Evolutionary conservation across 108 stramenopile species (phyloP).

Genomic region (Schizochytrium sp.): DNA sequence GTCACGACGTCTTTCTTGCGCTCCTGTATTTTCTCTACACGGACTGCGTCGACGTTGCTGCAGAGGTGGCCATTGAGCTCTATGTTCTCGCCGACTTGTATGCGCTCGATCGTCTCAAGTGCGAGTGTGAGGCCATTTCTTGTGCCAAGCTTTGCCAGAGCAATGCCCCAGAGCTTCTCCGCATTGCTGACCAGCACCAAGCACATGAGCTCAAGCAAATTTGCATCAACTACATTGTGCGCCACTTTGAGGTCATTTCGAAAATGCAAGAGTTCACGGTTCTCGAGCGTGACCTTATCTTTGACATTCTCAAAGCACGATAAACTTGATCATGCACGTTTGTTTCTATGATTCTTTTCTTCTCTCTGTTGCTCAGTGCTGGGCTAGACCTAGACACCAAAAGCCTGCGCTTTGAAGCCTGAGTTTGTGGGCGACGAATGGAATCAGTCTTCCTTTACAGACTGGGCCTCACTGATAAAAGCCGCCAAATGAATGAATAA

Average conservation of each 20-base stretch:
- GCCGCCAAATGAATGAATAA: too few species aligned
- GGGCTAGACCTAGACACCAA: too few species aligned
- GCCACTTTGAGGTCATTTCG: constrained; percentile 84
- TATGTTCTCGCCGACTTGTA: constrained; percentile 90
- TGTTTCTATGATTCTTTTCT: too few species aligned
- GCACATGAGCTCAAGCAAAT: constrained; percentile 70
- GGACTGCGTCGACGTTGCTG: constrained; percentile 66
- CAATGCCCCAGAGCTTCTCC: constrained; percentile 87
- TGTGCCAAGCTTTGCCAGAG: constrained; percentile 75
- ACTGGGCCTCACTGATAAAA: too few species aligned
- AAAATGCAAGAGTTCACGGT: constrained; percentile 97
- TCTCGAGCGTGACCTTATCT: constrained; percentile 87
- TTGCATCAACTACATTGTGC: constrained; percentile 76
- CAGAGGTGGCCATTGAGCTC: constrained; percentile 87
- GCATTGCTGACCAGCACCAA: constrained; percentile 84
- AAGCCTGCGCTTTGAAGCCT: too few species aligned
- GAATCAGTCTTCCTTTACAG: too few species aligned
- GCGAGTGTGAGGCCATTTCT: constrained; percentile 90
- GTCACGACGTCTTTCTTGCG: constrained; percentile 68
- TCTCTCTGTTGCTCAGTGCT: too few species aligned
- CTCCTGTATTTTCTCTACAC: constrained; percentile 90
- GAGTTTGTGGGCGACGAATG: too few species aligned
- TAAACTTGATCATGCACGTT: not conserved
- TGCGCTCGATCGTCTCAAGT: constrained; percentile 84
- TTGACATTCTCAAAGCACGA: constrained; percentile 63